Evolutionary conservation across 2,329 filamentous ascomycete genomes (phyloP), one percentile per base, ranked within the genome.

Genomic region (Waltergamsia citrina): DNA sequence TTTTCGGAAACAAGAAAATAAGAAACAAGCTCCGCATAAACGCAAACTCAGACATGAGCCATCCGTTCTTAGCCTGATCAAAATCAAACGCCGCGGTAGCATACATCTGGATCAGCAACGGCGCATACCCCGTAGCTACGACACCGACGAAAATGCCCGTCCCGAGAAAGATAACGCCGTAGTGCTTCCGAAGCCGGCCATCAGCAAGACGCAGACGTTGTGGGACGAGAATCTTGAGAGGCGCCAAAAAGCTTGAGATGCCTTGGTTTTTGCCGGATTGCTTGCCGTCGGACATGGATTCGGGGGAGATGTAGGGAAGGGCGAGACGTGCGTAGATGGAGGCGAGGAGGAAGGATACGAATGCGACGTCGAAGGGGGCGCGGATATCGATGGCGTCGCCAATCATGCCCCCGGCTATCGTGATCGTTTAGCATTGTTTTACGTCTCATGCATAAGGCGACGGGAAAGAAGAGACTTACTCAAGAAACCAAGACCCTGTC

Each of bases 111-210:
- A 76, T 64, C 0, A 85, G 56, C 0, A 73, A 62, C 0, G 76
- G 73, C 0, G 79, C 77, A 36, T 81, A 85, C 2, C 76, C 78
- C 0, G 80, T 83, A 0, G 80, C 78, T 49, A 71, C 67, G 1
- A 84, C 77, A 1, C 74, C 78, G 1, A 81, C 54, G 38, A 82
- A 85, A 3, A 81, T 76, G 2, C 80, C 80, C 1, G 64, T 55
- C 15, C 75, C 79, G 4, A 85, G 65, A 2, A 82, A 69, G 4
- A 80, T 53, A 1, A 81, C 65, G 2, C 80, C 78, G 17, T 74
- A 74, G 41, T 82, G 74, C 14, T 56, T 72, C 32, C 54, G 59
- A 5, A 67, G 44, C 2, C 55, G 57, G 1, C 79, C 79, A 32
- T 66, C 62, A 1, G 46, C 44, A 1, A 74, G 53, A 0, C 66